phyloP scores from a whole-genome alignment of 2,329 filamentous ascomycete genomes.

The Hymenoscyphus fructigenus region DNA sequence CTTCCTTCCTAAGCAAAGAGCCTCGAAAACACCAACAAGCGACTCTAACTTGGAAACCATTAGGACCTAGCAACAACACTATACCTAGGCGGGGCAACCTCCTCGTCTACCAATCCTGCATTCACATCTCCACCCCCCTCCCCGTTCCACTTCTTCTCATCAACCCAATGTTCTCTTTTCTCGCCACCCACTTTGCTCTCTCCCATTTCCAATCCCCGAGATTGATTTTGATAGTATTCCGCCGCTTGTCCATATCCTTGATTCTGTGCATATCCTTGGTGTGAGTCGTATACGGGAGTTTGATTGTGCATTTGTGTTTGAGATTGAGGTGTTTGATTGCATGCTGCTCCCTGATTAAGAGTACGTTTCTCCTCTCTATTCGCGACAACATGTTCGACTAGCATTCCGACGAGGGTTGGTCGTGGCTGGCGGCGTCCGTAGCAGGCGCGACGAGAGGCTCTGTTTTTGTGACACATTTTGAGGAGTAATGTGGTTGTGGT shows the following conservation, averaged over 20 bases:
- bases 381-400: conserved; percentile 5
- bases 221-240: too few species aligned
- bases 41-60: too few species aligned
- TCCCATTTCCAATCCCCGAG: not conserved
- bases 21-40: too few species aligned
- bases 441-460: not conserved
- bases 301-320: too few species aligned
- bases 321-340: not conserved
- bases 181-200: not conserved
- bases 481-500: not conserved
- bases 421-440: not conserved
- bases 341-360: not conserved
- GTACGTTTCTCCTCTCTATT: conserved; percentile 7
- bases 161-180: not conserved
- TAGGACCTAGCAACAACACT: too few species aligned
- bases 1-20: too few species aligned
- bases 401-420: conserved; percentile 11
- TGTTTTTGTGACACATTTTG: conserved; percentile 11
- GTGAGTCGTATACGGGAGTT: too few species aligned
- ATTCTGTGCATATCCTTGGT: too few species aligned
- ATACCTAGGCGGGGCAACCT: too few species aligned
- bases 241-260: too few species aligned
- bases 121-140: too few species aligned
- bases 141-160: conserved; percentile 4
- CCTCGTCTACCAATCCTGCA: too few species aligned